Base-by-base conservation (phyloP, 139 green algal genomes). In the Chlorella sp. region DNA sequence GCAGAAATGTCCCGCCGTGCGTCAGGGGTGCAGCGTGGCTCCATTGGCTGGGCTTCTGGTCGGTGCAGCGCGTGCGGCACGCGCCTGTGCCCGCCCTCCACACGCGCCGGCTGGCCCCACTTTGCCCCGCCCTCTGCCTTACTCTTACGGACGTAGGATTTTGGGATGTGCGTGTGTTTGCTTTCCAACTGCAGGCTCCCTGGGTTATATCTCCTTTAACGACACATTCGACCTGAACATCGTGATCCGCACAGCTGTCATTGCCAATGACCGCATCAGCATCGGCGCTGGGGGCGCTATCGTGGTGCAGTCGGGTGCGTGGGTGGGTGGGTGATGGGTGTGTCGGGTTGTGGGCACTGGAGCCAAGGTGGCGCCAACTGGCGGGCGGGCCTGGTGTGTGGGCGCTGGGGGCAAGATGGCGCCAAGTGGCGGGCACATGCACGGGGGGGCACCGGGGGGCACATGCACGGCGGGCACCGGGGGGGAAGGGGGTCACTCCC, bases 181-280 rank as follows among this genome's bases (percentile, higher is more conserved):
- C 76, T 28, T 26, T 26, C 68, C 12, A 2, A 15, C 21, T 71
- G 34, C 88, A 91, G 98, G 98, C 26, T 91, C 89, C 78, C 88
- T 99, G 26, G 98, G 98, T 48, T 99, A 95, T 92, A 94, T 99
- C 39, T 95, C 91, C 3, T 73, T 98, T 34, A 98, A 97, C 91
- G 94, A 95, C 89, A 95, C 96, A 24, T 99, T 99, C 87, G 98
- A 99, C 92, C 92, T 99, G 19, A 99, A 99, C 95, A 98, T 99
- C 76, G 97, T 99, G 34, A 99, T 99, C 88, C 93, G 98, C 68
- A 99, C 96, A 12, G 97, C 96, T 0, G 93, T 99, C 16, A 86
- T 98, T 12, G 39, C 91, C 26, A 22, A 36, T n/a, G 34, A 85
- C 40, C 40, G 57, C 0, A 89, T 97, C 68, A 91, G 39, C 53